Evolutionary conservation across 78 protist species (phyloP), one percentile per base, ranked within the genome.

Genomic region (Acrasis kona): DNA sequence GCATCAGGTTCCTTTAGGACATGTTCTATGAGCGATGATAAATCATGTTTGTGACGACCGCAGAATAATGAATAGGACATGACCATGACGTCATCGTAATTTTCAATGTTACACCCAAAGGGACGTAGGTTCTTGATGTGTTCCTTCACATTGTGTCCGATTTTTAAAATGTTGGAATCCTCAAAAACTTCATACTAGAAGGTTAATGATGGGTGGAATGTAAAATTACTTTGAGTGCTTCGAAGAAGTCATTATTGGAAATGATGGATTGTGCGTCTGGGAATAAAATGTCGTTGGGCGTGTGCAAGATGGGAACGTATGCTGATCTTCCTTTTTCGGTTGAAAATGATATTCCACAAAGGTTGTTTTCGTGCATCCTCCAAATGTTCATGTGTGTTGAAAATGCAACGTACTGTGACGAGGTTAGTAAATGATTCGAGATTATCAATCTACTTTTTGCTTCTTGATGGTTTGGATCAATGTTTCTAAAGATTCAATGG

Each of bases 1-100:
- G 19, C 34, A 50, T 19, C 61, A 19, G 34, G 19, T 19, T 19
- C 61, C 19, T 50, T 19, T 30, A 67, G 19, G 19, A 30, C 19
- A 67, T 31, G 28, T 19, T 67, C 71, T 19, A 31, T 67, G n/a
- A 31, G 71, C n/a, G 19, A 31, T 19, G 19, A 31, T 67, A 19
- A 12, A 19, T 67, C 65, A 29, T 19, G 19, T 19, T 12, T 30
- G n/a, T 67, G 19, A 19, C 19, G 19, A 30, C 71, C 71, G 28
- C 71, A 67, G 19, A 30, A 19, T 28, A 67, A 19, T 19, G 19
- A 19, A 67, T 67, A 67, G 19, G 71, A 67, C 71, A 30, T 67
- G 66, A 67, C 71, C 71, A 67, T 67, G 12, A 67, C 19, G 71
- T 67, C 71, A 19, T 67, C 71, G 28, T 30, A 67, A 19, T 67